phyloP scores from a whole-genome alignment of 2,329 filamentous ascomycete species.

The Diaporthe eres region DNA sequence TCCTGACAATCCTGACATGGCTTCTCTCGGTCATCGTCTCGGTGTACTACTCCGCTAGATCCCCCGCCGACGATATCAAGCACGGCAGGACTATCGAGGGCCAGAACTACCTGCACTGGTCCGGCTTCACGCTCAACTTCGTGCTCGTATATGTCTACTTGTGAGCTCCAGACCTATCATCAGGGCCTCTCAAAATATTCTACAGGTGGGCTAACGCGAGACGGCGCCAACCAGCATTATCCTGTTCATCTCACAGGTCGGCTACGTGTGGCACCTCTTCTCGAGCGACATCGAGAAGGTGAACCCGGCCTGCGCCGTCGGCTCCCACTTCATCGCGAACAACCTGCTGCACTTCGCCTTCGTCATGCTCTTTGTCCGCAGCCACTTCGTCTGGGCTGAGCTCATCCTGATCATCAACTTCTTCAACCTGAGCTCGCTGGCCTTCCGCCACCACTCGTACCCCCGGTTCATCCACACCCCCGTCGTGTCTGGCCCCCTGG shows the following conservation, averaged over 20 bases:
- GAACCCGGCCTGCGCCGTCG: conserved; percentile 81
- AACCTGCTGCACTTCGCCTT: conserved; percentile 88
- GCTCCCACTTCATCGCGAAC: conserved; percentile 87
- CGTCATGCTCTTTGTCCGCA: conserved; percentile 85
- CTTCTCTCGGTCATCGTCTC: conserved; percentile 78
- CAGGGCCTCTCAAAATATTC: neutral
- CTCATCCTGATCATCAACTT: conserved; percentile 85
- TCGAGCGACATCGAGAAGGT: conserved; percentile 73
- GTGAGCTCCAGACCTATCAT: conserved; percentile 57
- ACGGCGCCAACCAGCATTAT: conserved; percentile 74
- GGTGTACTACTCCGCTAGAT: conserved; percentile 80
- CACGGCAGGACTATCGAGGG: conserved; percentile 79
- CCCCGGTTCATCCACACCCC: conserved; percentile 83
- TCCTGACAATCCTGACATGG: conserved; percentile 82
- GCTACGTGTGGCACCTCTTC: conserved; percentile 84
- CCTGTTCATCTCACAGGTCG: conserved; percentile 81
- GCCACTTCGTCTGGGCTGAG: conserved; percentile 82
- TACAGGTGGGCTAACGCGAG: neutral
- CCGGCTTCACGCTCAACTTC: conserved; percentile 82
- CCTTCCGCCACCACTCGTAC: conserved; percentile 83
- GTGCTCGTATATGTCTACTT: conserved; percentile 80
- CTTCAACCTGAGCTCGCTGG: conserved; percentile 82
- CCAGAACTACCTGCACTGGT: conserved; percentile 76
- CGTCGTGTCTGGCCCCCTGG: conserved; percentile 82
- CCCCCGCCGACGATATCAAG: conserved; percentile 73